Conservation (phyloP, 768 basidiomycete species). For the Cystobasidium onofrii region DNA sequence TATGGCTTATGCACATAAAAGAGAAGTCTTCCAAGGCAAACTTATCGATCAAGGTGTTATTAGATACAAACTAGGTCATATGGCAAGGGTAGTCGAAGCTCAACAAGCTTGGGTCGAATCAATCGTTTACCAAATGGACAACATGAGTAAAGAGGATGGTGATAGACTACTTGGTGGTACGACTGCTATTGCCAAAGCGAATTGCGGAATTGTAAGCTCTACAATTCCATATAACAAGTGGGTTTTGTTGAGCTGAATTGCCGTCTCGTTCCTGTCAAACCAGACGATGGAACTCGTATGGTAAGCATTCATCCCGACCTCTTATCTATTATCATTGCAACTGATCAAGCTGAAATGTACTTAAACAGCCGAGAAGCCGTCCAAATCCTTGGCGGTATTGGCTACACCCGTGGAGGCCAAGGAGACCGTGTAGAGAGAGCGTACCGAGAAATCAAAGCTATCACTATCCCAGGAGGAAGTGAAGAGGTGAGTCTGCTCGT, state of each 20-base stretch:
- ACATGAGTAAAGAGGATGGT: slow-evolving; percentile 33
- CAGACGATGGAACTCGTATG: slow-evolving; percentile 31
- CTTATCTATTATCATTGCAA: too few species aligned
- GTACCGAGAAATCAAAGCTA: slow-evolving; percentile 36
- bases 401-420: slow-evolving; percentile 35
- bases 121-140: slow-evolving; percentile 35
- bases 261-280: not conserved
- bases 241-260: too few species aligned
- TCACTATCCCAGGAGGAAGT: slow-evolving; percentile 36
- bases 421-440: slow-evolving; percentile 40
- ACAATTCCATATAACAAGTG: too few species aligned
- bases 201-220: slow-evolving; percentile 35
- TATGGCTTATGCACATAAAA: slow-evolving; percentile 33
- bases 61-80: slow-evolving; percentile 40
- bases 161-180: slow-evolving; percentile 38
- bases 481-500: slow-evolving; percentile 20
- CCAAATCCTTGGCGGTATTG: slow-evolving; percentile 41
- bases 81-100: slow-evolving; percentile 36
- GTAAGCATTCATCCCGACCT: too few species aligned
- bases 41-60: slow-evolving; percentile 40
- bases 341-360: not conserved
- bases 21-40: slow-evolving; percentile 37
- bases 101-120: slow-evolving; percentile 42
- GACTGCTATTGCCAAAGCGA: slow-evolving; percentile 40
- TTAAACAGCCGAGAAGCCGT: slow-evolving; percentile 35